A percentile compares a stretch with the other conserved stretches of the same genome.
These are phyloP conservation scores for Akebia trifoliata DNA, from an alignment of 164 flowering plant species.

Conservation along the genomic window DNA sequence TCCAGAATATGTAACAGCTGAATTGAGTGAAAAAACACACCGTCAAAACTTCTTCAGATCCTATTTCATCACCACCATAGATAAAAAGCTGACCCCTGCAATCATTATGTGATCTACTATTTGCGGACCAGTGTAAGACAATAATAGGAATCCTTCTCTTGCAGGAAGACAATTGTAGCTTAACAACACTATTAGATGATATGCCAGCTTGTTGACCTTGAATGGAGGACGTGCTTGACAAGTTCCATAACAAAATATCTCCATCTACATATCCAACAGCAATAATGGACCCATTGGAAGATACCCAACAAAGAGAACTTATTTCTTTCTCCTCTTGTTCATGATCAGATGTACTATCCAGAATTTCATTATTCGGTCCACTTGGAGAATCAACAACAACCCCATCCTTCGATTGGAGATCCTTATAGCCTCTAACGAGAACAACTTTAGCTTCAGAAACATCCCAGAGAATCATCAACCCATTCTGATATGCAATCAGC, in stretches of 20 bases:
- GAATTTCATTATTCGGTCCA: slow-evolving; percentile 20
- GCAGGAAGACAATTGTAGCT: slow-evolving; percentile 66
- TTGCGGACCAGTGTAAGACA: slow-evolving; percentile 66
- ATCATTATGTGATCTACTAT: slow-evolving; percentile 29
- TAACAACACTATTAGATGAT: slow-evolving; percentile 53
- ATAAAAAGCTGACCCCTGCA: slow-evolving; percentile 61
- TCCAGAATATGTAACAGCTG: background rate
- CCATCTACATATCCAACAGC: slow-evolving; percentile 94
- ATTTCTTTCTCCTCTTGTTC: slow-evolving; percentile 74
- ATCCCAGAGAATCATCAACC: slow-evolving; percentile 82
- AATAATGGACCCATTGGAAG: slow-evolving; percentile 68
- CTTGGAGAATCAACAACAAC: slow-evolving; percentile 25
- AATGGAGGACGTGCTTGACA: slow-evolving; percentile 31
- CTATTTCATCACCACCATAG: slow-evolving; percentile 93
- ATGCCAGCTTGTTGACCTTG: slow-evolving; percentile 35
- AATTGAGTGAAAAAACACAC: slow-evolving; percentile 30
- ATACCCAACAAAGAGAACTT: slow-evolving; percentile 91
- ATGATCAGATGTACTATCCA: slow-evolving; percentile 25
- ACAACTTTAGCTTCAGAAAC: slow-evolving; percentile 45
- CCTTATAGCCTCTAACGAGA: slow-evolving; percentile 61
- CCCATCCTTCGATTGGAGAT: slow-evolving; percentile 58
- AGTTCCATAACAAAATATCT: slow-evolving; percentile 83
- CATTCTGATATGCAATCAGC: slow-evolving; percentile 74
- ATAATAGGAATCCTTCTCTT: slow-evolving; percentile 82
- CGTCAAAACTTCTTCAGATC: slow-evolving; percentile 88